Conservation (phyloP, 2,329 filamentous ascomycete genomes). For the Pyrenophora graminea region DNA sequence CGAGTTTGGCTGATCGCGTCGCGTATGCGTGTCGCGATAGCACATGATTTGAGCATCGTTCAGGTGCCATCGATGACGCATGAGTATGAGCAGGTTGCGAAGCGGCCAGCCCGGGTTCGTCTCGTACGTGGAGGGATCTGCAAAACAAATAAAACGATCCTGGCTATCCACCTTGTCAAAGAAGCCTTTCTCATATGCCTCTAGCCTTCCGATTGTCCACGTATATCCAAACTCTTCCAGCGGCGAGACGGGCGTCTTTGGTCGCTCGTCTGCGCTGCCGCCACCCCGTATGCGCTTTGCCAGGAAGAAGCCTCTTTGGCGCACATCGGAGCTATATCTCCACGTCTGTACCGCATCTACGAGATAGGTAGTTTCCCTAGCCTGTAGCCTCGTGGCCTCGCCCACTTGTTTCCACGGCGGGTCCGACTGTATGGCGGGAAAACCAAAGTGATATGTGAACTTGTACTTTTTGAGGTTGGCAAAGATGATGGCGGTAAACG, state of each 20-base stretch:
- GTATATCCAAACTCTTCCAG: slow-evolving; percentile 64
- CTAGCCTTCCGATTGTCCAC: slow-evolving; percentile 79
- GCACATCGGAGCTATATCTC: slow-evolving; percentile 77
- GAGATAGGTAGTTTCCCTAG: slow-evolving; percentile 74
- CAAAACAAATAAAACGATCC: slow-evolving; percentile 83
- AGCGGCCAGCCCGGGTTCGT: slow-evolving; percentile 91
- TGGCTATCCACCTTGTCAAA: slow-evolving; percentile 73
- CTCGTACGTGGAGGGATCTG: slow-evolving; percentile 88
- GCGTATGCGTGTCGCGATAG: slow-evolving; percentile 81
- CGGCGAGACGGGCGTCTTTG: slow-evolving; percentile 58
- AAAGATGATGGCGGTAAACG: slow-evolving; percentile 87
- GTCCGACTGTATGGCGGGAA: slow-evolving; percentile 88
- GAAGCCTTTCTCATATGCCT: slow-evolving; percentile 83
- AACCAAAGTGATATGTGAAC: slow-evolving; percentile 98
- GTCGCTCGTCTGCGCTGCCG: slow-evolving; percentile 30
- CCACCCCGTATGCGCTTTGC: slow-evolving; percentile 69
- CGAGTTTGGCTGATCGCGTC: slow-evolving; percentile 79
- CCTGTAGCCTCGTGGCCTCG: slow-evolving; percentile 55
- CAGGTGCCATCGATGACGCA: slow-evolving; percentile 79
- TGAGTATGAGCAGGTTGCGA: slow-evolving; percentile 82
- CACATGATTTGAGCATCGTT: slow-evolving; percentile 81
- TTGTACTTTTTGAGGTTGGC: slow-evolving; percentile 97
- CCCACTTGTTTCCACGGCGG: slow-evolving; percentile 70
- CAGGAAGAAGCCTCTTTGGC: slow-evolving; percentile 95
- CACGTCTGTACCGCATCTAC: slow-evolving; percentile 86